phyloP scores from a whole-genome alignment of 2,329 filamentous ascomycete genomes.

The Talaromyces atroroseus region DNA sequence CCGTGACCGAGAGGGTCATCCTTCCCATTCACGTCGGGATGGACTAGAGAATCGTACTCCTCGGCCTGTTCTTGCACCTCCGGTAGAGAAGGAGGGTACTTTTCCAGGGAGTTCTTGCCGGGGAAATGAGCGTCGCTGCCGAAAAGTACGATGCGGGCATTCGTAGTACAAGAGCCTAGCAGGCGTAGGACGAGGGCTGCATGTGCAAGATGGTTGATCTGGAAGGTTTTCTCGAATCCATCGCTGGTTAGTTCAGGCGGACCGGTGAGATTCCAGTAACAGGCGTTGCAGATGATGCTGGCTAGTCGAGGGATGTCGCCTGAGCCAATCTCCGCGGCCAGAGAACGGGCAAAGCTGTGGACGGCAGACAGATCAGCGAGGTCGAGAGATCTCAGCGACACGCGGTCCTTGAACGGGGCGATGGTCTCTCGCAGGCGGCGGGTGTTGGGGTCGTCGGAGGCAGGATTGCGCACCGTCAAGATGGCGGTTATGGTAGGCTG shows the following conservation, averaged over 20 bases:
- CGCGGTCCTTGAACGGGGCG: constrained; percentile 13
- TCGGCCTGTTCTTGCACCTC: constrained; percentile 12
- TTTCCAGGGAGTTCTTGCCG: constrained; percentile 37
- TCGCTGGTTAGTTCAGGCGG: constrained; percentile 31
- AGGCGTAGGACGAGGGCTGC: constrained; percentile 34
- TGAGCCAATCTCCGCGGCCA: constrained; percentile 22
- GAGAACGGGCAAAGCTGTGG: constrained; percentile 26
- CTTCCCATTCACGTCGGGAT: neutral
- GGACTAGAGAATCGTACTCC: constrained; percentile 1
- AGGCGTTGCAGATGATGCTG: constrained; percentile 40
- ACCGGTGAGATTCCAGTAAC: constrained; percentile 32
- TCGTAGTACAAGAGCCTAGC: constrained; percentile 22
- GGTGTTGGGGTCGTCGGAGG: constrained; percentile 24
- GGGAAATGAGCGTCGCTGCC: constrained; percentile 34
- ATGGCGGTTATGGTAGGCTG: constrained; percentile 22
- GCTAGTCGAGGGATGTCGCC: constrained; percentile 27
- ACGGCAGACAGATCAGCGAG: constrained; percentile 20
- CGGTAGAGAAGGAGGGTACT: constrained; percentile 31
- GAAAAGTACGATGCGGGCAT: constrained; percentile 27
- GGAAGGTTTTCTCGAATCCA: constrained; percentile 36
- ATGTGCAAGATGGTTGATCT: constrained; percentile 38
- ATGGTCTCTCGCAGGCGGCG: constrained; percentile 19
- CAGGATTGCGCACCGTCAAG: constrained; percentile 27
- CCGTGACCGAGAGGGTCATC: constrained; percentile 34
- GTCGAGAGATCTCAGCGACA: constrained; percentile 25